A percentile compares a stretch with the other conserved stretches of the same genome.
Conservation (phyloP, 352 stramenopile species). For the Phytopythium montanum region DNA sequence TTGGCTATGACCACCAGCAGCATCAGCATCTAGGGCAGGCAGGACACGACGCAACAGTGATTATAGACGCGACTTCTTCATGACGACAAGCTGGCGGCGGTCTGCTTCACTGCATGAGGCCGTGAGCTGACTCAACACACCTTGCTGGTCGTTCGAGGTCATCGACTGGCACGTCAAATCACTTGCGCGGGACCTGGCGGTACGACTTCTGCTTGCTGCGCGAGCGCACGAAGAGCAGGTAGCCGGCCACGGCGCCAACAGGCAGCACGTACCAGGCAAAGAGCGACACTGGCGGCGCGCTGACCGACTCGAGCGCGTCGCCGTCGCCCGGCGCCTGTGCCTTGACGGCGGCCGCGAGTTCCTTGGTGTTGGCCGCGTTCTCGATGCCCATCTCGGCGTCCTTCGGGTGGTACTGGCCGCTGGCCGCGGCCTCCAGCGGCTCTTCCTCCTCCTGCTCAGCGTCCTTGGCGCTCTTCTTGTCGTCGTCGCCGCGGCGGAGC, state of each 20-base stretch:
- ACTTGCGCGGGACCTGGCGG: constrained; percentile 27
- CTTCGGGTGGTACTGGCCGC: constrained; percentile 54
- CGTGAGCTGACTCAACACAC: neutral
- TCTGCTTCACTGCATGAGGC: too few relatives aligned
- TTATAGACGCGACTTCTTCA: constrained; percentile 6
- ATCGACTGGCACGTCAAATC: too few relatives aligned
- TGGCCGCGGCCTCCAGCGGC: constrained; percentile 18
- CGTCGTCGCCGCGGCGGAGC: constrained; percentile 18
- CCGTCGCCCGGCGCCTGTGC: constrained; percentile 30
- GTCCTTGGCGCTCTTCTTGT: constrained; percentile 9
- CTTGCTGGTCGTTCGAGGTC: too few relatives aligned
- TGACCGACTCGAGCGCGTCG: constrained; percentile 34
- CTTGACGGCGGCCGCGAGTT: constrained; percentile 32
- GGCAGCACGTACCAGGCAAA: constrained; percentile 83
- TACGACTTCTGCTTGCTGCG: constrained; percentile 37
- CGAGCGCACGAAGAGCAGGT: constrained; percentile 61
- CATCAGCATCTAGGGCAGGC: constrained; percentile 5
- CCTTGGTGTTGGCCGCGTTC: constrained; percentile 56
- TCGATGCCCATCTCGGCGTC: constrained; percentile 63
- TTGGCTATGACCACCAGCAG: neutral
- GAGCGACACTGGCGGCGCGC: constrained; percentile 56
- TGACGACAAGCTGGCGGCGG: neutral
- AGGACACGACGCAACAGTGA: constrained; percentile 1
- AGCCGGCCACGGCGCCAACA: constrained; percentile 54
- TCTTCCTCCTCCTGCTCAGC: constrained; percentile 9